These are phyloP conservation scores for Penicillium lividum DNA, from an alignment of 495 filamentous ascomycete species.

Conservation along the genomic window DNA sequence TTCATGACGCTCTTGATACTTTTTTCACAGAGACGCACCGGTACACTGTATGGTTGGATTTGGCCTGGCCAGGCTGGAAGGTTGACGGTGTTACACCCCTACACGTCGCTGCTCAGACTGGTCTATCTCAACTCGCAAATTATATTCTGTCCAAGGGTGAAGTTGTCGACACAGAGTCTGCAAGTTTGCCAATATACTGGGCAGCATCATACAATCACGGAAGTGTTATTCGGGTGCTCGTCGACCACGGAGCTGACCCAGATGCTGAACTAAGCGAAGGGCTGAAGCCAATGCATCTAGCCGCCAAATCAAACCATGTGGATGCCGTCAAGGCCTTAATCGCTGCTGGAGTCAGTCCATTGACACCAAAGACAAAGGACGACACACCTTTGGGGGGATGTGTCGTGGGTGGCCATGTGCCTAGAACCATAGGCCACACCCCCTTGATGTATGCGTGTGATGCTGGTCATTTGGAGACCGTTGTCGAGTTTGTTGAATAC, in stretches of 20 bases:
- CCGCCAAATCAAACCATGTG: constrained; percentile 3
- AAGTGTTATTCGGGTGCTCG: background rate
- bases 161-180: background rate
- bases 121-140: background rate
- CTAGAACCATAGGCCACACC: background rate
- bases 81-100: background rate
- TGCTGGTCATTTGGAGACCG: constrained; percentile 3
- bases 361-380: background rate
- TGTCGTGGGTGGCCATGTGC: background rate
- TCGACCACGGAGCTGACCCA: constrained; percentile 1
- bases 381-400: background rate
- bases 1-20: background rate
- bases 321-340: background rate
- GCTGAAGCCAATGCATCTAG: constrained; percentile 1
- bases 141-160: background rate
- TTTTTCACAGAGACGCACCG: background rate
- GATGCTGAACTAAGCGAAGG: background rate
- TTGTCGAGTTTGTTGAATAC: background rate
- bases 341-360: constrained; percentile 4
- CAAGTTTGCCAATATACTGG: background rate
- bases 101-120: background rate
- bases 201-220: constrained; percentile 3
- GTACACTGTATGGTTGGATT: background rate
- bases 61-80: background rate
- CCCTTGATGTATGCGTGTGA: constrained; percentile 2